phyloP scores from a whole-genome alignment of 2,329 filamentous ascomycete genomes.

The Mycosphaerella arachidis region DNA sequence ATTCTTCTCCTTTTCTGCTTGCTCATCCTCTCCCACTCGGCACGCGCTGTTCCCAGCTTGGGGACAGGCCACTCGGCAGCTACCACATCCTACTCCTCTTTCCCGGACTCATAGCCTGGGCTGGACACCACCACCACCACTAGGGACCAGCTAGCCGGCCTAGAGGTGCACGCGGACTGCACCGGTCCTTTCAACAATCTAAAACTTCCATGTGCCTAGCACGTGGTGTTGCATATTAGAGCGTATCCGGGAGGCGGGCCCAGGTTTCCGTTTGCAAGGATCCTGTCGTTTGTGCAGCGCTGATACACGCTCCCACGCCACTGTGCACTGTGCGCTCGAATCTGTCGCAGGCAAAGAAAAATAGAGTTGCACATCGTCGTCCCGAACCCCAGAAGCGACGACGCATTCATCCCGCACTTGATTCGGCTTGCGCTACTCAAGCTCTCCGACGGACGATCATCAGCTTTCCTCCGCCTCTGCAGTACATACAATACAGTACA shows the following conservation, averaged over 20 bases:
- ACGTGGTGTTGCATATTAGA: conserved; percentile 3
- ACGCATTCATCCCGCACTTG: conserved; percentile 8
- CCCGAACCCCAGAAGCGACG: conserved; percentile 4
- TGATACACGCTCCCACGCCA: background rate
- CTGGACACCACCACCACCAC: background rate
- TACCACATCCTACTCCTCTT: background rate
- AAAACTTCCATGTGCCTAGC: conserved; percentile 1
- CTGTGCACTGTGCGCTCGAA: background rate
- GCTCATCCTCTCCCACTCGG: background rate
- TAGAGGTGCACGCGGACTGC: background rate
- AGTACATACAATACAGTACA: too few relatives aligned
- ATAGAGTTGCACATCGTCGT: conserved; percentile 13
- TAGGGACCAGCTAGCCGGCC: conserved; percentile 1
- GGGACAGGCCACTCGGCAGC: background rate
- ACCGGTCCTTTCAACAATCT: conserved; percentile 1
- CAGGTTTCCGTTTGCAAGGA: background rate
- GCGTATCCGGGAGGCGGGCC: conserved; percentile 1
- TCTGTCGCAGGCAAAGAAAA: conserved; percentile 3
- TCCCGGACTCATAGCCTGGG: background rate
- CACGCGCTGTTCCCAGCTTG: background rate
- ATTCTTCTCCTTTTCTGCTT: background rate
- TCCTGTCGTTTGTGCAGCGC: background rate
- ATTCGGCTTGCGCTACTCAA: conserved; percentile 5
- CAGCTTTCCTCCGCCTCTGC: conserved; percentile 8
- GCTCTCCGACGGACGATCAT: conserved; percentile 8